A percentile compares a stretch with the other conserved stretches of the same genome.
phyloP scores from a whole-genome alignment of 139 green algal genomes.

The Mychonastes homosphaera region DNA sequence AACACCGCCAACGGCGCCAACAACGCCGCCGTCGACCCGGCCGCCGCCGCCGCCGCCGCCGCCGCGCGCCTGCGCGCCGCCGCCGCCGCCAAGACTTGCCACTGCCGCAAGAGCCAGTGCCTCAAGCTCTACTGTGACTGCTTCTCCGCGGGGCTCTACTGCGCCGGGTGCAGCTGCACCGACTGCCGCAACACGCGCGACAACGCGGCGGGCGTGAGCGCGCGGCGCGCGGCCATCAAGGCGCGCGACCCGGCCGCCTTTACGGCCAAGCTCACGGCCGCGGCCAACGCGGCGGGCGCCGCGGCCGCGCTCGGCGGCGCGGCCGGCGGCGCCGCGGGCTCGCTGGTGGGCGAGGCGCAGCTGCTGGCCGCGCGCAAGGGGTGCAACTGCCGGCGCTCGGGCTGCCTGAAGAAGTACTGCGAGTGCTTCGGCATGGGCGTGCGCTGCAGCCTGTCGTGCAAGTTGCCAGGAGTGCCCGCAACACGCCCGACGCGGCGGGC shows the following conservation, averaged over 20 bases:
- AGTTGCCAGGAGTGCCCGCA: slow-evolving; percentile 30
- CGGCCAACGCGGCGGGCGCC: no score
- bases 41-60: no score
- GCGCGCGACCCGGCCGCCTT: slow-evolving; percentile 23
- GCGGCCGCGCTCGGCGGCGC: no score
- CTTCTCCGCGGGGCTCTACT: slow-evolving; percentile 47
- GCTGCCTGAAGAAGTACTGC: slow-evolving; percentile 97
- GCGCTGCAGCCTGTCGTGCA: slow-evolving; percentile 73
- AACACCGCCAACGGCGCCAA: no score
- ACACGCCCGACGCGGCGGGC: no score
- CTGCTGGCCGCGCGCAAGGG: slow-evolving; percentile 20
- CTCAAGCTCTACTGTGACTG: slow-evolving; percentile 85
- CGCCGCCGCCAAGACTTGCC: slow-evolving; percentile 26
- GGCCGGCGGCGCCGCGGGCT: neutral
- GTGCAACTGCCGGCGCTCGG: slow-evolving; percentile 41
- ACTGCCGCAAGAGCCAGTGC: slow-evolving; percentile 72
- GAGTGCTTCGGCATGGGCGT: slow-evolving; percentile 90
- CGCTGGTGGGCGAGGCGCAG: slow-evolving; percentile 14
- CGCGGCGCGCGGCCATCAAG: slow-evolving; percentile 11
- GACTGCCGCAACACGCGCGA: slow-evolving; percentile 47
- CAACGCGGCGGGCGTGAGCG: slow-evolving; percentile 16
- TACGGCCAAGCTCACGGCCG: slow-evolving; percentile 12
- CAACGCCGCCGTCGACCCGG: no score
- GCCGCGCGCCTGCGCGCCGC: no score
- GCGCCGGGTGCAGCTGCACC: slow-evolving; percentile 43